phyloP scores from a whole-genome alignment of 352 stramenopile genomes.

The Globisporangium recalcitrans region DNA sequence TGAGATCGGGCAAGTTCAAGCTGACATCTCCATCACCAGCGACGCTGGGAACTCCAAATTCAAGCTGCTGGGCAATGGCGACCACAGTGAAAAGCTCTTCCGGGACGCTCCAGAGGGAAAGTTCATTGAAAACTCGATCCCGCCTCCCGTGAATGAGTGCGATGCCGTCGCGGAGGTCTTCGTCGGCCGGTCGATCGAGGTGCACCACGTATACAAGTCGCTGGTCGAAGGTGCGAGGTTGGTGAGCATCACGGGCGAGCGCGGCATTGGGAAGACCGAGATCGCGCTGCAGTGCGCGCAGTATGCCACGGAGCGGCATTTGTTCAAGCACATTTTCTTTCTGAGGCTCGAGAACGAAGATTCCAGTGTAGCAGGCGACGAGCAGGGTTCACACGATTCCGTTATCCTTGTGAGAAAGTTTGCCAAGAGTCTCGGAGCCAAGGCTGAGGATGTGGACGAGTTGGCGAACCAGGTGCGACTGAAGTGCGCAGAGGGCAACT shows the following conservation, averaged over 20 bases:
- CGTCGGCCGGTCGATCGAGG: conserved; percentile 71
- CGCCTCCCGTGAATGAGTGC: conserved; percentile 58
- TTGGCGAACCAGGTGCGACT: conserved; percentile 52
- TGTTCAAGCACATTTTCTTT: conserved; percentile 78
- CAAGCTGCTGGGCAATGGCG: conserved; percentile 69
- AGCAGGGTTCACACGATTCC: neutral
- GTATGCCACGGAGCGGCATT: conserved; percentile 63
- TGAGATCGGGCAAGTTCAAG: conserved; percentile 78
- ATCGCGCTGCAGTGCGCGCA: conserved; percentile 70
- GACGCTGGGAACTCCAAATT: conserved; percentile 55
- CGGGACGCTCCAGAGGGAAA: conserved; percentile 37
- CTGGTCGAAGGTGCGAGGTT: conserved; percentile 71
- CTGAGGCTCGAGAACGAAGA: conserved; percentile 38
- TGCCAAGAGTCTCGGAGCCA: conserved; percentile 34
- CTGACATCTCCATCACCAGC: conserved; percentile 55
- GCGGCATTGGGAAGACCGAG: conserved; percentile 78
- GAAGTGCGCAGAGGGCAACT: conserved; percentile 38
- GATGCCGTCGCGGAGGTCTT: conserved; percentile 71
- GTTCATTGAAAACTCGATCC: conserved; percentile 62
- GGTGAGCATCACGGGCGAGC: conserved; percentile 66
- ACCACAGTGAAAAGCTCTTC: conserved; percentile 79
- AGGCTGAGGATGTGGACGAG: conserved; percentile 25
- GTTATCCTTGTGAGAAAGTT: conserved; percentile 23
- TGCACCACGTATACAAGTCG: conserved; percentile 73
- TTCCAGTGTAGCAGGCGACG: neutral